Percentiles rank a stretch among this genome's conserved stretches.
Conservation (phyloP, 2,329 filamentous ascomycete species). For the Ciborinia camelliae region DNA sequence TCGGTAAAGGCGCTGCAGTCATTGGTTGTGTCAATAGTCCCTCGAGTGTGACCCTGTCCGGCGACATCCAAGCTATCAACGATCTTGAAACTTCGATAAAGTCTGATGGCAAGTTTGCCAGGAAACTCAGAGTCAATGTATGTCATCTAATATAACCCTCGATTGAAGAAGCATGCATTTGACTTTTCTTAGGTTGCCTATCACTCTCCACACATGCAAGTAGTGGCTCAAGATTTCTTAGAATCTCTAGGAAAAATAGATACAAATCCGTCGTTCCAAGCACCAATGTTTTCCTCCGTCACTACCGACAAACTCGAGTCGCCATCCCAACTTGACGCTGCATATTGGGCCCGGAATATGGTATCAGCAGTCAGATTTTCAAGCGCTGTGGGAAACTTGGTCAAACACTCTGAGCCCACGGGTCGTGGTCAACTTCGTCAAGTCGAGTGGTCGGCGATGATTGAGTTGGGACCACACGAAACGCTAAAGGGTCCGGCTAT, state of each 20-base stretch:
- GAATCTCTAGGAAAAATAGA: not conserved
- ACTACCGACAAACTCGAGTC: not conserved
- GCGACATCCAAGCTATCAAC: too few species aligned
- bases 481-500: slow-evolving; percentile 20
- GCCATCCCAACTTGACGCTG: slow-evolving; percentile 31
- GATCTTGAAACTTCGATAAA: too few species aligned
- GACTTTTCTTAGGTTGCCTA: too few species aligned
- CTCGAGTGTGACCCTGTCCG: too few species aligned
- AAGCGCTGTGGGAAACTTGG: not conserved
- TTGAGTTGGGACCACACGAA: slow-evolving; percentile 22
- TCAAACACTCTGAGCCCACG: not conserved
- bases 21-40: too few species aligned
- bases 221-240: too few species aligned
- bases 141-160: too few species aligned
- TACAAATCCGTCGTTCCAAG: not conserved
- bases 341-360: slow-evolving; percentile 47
- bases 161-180: too few species aligned
- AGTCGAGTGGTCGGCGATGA: not conserved
- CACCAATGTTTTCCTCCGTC: not conserved
- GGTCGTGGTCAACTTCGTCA: not conserved
- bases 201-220: too few species aligned
- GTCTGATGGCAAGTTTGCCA: too few species aligned
- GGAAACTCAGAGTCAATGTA: too few species aligned
- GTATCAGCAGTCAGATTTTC: slow-evolving; percentile 39
- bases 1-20: too few species aligned